These are phyloP conservation scores for Erigeron philadelphicus DNA, from an alignment of 140 eudicot genomes.

Conservation along the genomic window DNA sequence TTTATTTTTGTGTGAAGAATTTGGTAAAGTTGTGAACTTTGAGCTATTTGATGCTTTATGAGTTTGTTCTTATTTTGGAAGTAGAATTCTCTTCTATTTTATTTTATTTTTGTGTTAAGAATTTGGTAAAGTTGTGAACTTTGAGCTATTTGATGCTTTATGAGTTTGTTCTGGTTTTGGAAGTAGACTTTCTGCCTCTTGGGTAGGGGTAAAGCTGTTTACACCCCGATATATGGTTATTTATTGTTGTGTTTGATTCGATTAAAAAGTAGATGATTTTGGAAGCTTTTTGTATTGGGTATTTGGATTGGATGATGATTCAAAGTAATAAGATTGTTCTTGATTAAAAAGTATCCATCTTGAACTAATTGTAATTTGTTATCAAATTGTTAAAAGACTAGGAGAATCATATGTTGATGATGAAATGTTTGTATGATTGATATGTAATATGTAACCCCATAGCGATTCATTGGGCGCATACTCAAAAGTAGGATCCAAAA, in stretches of 20 bases:
- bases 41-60: slow-evolving; percentile 15
- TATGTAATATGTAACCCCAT: neutral
- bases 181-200: no score
- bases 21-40: slow-evolving; percentile 11
- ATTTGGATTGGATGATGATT: slow-evolving; percentile 12
- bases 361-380: neutral
- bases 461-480: neutral
- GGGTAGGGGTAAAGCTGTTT: no score
- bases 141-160: slow-evolving; percentile 15
- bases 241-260: slow-evolving; percentile 8
- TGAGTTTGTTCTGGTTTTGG: neutral
- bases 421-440: neutral
- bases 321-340: neutral
- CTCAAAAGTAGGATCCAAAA: neutral
- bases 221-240: neutral
- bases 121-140: slow-evolving; percentile 9
- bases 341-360: slow-evolving; percentile 2
- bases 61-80: neutral
- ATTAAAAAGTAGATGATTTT: slow-evolving; percentile 13
- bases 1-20: neutral
- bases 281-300: neutral
- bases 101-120: neutral
- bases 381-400: neutral
- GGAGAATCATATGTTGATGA: neutral
- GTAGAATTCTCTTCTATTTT: neutral